Evolutionary conservation across 495 filamentous ascomycete genomes (phyloP), one percentile per base, ranked within the genome.

Genomic region (Neurospora africana): DNA sequence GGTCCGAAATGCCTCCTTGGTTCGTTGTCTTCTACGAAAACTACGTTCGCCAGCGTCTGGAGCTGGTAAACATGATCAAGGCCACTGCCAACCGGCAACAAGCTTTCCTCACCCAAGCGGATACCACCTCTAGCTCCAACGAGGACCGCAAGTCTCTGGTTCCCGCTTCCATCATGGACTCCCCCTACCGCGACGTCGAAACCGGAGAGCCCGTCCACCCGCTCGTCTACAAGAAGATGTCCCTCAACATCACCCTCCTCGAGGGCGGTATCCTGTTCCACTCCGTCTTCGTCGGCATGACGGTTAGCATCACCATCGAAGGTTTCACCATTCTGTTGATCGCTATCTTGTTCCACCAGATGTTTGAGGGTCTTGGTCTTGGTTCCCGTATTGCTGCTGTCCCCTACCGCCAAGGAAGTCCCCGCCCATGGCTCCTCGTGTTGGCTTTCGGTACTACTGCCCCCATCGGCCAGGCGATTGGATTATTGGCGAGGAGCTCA

Each of bases 271-370:
- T 87, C 71, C 78, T 87, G 37, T 88, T 90, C 81, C 88, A 90
- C 79, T 85, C 82, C 71, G 83, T 90, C 72, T 90, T 90, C 78
- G 87, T 90, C 75, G 89, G 89, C 61, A 91, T 91, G 86, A 89
- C 89, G 1, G 80, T 91, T 68, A 88, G 85, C 71, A 89, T 91
- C 73, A 86, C 88, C 61, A 87, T 86, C 7, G 84, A 89, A 5
- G 87, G 89, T 30, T 91, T 91, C 76, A 78, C 90, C 72, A 84
- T 91, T 13, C 85, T 94, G 8, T 85, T 92, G 2, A 82, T 91
- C 30, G 89, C 89, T 70, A 91, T 91, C 67, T 79, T 86, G 53
- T 91, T 91, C 84, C 89, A 91, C 76, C 86, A 91, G 78, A 89
- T 88, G 74, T 91, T 91, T 75, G 89, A 91, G 80, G 89, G 89